These are phyloP conservation scores for Trichophaea hybrida DNA, from an alignment of 2,329 filamentous ascomycete genomes.

Conservation along the genomic window DNA sequence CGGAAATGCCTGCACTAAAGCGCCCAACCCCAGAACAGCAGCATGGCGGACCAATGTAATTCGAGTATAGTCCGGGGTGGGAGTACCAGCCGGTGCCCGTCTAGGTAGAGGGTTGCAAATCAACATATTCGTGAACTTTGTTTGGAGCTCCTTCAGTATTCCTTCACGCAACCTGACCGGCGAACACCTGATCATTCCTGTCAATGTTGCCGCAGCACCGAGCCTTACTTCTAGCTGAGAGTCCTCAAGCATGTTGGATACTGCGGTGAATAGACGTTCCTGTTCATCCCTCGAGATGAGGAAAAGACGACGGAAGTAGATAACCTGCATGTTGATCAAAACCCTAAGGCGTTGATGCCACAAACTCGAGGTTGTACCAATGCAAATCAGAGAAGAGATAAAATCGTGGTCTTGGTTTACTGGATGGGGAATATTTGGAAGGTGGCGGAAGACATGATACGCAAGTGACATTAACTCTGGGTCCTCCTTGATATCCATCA, in stretches of 20 bases:
- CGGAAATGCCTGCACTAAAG: constrained; percentile 87
- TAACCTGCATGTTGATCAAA: constrained; percentile 94
- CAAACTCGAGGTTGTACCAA: constrained; percentile 67
- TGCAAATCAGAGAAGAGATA: constrained; percentile 70
- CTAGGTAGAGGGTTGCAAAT: constrained; percentile 76
- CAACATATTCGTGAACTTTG: constrained; percentile 66
- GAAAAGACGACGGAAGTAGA: constrained; percentile 95
- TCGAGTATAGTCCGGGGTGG: constrained; percentile 24
- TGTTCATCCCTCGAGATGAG: constrained; percentile 62
- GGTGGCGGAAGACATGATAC: constrained; percentile 90
- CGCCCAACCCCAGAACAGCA: constrained; percentile 78
- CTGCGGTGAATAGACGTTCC: constrained; percentile 69
- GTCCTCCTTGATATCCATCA: constrained; percentile 99
- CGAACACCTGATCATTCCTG: constrained; percentile 96
- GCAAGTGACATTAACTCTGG: constrained; percentile 86
- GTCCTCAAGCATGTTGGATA: constrained; percentile 91
- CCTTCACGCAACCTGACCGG: constrained; percentile 63
- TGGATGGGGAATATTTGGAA: constrained; percentile 88
- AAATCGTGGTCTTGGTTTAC: constrained; percentile 73
- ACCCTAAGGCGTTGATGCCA: constrained; percentile 95
- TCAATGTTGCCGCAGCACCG: constrained; percentile 80
- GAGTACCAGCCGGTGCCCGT: constrained; percentile 29
- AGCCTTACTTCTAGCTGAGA: constrained; percentile 84
- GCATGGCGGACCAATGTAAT: constrained; percentile 59
- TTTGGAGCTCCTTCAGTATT: constrained; percentile 60